Conservation (phyloP, 345 rosid species). For the Eucalyptus polybractea region DNA sequence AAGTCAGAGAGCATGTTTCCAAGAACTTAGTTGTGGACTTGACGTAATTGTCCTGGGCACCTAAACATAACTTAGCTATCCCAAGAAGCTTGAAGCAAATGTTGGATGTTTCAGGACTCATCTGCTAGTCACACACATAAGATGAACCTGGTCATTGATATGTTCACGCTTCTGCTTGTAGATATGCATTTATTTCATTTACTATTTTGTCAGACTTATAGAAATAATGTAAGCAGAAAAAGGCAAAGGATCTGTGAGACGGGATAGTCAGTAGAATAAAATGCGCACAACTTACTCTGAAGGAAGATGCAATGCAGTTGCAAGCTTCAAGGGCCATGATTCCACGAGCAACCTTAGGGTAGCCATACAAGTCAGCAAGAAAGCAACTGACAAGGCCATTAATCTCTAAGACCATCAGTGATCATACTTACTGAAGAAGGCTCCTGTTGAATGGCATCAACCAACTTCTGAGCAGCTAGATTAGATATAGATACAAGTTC, state of each 20-base stretch:
- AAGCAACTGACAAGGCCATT: neutral
- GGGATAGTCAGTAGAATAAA: neutral
- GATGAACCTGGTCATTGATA: neutral
- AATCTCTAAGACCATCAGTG: neutral
- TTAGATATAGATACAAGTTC: constrained; percentile 38
- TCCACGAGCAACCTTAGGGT: constrained; percentile 55
- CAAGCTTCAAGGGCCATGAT: constrained; percentile 87
- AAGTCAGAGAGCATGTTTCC: neutral
- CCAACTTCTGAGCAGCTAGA: constrained; percentile 28
- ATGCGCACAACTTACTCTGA: constrained; percentile 24
- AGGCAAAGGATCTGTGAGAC: neutral
- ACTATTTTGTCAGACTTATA: neutral
- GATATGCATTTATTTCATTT: neutral
- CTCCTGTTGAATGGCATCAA: constrained; percentile 48
- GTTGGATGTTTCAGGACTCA: constrained; percentile 15
- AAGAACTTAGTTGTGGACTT: constrained; percentile 23
- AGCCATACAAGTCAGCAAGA: constrained; percentile 5
- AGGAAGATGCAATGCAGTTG: constrained; percentile 61
- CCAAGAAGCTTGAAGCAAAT: constrained; percentile 54
- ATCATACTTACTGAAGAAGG: constrained; percentile 37
- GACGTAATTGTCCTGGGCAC: constrained; percentile 30
- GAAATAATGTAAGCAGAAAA: neutral
- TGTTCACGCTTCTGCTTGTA: neutral
- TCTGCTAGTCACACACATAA: constrained; percentile 18
- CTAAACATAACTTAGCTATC: constrained; percentile 40